Conservation (phyloP, 1,284 basidiomycete species). For the Ustilago crameri region DNA sequence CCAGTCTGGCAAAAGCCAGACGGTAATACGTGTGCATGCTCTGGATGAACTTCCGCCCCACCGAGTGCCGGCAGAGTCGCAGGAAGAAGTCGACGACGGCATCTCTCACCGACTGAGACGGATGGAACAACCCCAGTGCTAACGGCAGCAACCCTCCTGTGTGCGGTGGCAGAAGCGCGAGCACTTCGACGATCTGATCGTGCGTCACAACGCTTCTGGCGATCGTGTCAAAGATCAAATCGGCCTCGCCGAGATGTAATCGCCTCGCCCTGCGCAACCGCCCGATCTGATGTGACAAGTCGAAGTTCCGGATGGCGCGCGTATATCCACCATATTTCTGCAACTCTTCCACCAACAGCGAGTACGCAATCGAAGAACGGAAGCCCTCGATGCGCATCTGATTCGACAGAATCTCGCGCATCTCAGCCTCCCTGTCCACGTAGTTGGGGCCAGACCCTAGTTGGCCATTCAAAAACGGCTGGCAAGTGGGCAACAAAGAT, state of each 20-base stretch:
- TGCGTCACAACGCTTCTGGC: conserved; percentile 72
- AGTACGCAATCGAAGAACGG: conserved; percentile 77
- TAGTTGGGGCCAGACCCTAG: conserved; percentile 79
- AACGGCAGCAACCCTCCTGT: conserved; percentile 85
- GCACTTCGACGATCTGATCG: conserved; percentile 87
- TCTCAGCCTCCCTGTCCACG: conserved; percentile 74
- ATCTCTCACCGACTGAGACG: conserved; percentile 78
- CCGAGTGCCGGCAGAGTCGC: conserved; percentile 54
- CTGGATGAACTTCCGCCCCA: conserved; percentile 84
- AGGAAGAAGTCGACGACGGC: conserved; percentile 75
- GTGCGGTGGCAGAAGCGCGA: conserved; percentile 81
- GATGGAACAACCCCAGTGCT: conserved; percentile 89
- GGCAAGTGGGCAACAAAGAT: conserved; percentile 75
- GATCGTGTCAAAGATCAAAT: conserved; percentile 80
- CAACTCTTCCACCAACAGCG: conserved; percentile 66
- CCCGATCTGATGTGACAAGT: conserved; percentile 78
- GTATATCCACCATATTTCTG: conserved; percentile 31
- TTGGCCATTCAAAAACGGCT: conserved; percentile 67
- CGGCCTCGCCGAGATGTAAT: conserved; percentile 76
- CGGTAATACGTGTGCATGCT: conserved; percentile 90
- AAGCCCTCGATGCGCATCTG: conserved; percentile 82
- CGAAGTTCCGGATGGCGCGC: conserved; percentile 75
- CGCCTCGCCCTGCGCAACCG: conserved; percentile 76
- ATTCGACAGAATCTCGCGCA: conserved; percentile 77
- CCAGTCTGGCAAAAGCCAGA: conserved; percentile 73